Evolutionary conservation across 129 eudicot species (phyloP).

Genomic region (Tagetes erecta): DNA sequence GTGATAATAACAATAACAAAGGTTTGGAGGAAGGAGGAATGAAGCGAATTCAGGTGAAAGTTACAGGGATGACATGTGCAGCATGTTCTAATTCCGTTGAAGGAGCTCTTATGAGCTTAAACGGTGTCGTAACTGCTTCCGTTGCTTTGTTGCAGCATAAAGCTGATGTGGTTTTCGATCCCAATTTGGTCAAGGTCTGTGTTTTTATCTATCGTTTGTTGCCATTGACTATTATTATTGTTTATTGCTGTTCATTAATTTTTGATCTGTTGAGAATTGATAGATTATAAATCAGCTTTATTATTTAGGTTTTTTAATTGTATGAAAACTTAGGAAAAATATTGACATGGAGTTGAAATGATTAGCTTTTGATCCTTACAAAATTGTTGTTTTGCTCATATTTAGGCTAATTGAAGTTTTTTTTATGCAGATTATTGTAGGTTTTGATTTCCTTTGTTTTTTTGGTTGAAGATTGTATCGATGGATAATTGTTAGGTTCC

Average conservation of each 20-base stretch:
- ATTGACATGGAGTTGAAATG: neutral
- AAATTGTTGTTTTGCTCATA: neutral
- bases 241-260: neutral
- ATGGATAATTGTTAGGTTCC: neutral
- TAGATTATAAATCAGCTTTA: neutral
- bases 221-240: neutral
- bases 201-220: neutral
- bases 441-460: neutral
- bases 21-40: conserved; percentile 31
- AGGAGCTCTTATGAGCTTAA: conserved; percentile 61
- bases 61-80: conserved; percentile 92
- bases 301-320: no score
- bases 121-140: conserved; percentile 68
- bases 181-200: conserved; percentile 61
- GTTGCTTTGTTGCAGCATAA: conserved; percentile 88
- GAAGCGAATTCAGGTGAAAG: conserved; percentile 63
- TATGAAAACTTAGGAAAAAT: neutral
- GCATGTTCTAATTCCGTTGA: conserved; percentile 90
- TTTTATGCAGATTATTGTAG: neutral
- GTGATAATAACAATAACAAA: neutral
- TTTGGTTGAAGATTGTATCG: neutral
- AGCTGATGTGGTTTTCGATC: conserved; percentile 74
- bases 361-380: neutral
- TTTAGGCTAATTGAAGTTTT: neutral
- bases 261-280: neutral